Conservation (phyloP, 805 yeast species). For the Teunomyces panamensis region DNA sequence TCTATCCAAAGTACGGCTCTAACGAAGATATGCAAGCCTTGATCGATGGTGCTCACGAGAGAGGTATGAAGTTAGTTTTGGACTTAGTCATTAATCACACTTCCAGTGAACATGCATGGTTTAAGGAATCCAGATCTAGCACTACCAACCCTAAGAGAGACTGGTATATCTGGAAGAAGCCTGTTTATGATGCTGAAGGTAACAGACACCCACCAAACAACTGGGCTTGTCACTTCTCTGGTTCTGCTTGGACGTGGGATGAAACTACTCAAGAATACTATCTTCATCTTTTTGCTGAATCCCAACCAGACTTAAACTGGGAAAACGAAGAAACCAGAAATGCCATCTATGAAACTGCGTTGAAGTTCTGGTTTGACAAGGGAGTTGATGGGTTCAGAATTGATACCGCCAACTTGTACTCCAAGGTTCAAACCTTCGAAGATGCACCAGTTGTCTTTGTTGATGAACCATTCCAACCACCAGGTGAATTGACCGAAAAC, state of each 20-base stretch:
- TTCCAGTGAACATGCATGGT: conserved; percentile 56
- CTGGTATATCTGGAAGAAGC: conserved; percentile 59
- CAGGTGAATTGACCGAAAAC: conserved; percentile 28
- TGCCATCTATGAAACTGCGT: conserved; percentile 45
- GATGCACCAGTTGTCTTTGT: conserved; percentile 50
- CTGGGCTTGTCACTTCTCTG: conserved; percentile 53
- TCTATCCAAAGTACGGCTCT: conserved; percentile 53
- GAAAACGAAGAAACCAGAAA: conserved; percentile 43
- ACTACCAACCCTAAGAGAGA: conserved; percentile 54
- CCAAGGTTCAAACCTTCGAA: conserved; percentile 43
- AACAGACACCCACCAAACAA: conserved; percentile 55
- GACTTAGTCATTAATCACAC: conserved; percentile 62
- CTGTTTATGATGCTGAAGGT: conserved; percentile 46
- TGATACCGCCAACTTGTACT: conserved; percentile 53
- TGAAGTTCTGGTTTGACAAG: conserved; percentile 52
- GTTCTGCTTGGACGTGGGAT: conserved; percentile 58
- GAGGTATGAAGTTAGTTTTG: conserved; percentile 51
- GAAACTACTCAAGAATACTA: conserved; percentile 54
- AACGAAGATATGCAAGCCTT: conserved; percentile 50
- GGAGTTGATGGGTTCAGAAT: conserved; percentile 62
- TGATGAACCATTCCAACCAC: conserved; percentile 39
- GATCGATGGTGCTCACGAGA: conserved; percentile 44
- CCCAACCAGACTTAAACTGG: conserved; percentile 65
- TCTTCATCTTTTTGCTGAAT: conserved; percentile 48
- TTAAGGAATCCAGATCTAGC: conserved; percentile 51